Conservation (phyloP, 371 early-diverging fungal species). For the Mortierella sp. region DNA sequence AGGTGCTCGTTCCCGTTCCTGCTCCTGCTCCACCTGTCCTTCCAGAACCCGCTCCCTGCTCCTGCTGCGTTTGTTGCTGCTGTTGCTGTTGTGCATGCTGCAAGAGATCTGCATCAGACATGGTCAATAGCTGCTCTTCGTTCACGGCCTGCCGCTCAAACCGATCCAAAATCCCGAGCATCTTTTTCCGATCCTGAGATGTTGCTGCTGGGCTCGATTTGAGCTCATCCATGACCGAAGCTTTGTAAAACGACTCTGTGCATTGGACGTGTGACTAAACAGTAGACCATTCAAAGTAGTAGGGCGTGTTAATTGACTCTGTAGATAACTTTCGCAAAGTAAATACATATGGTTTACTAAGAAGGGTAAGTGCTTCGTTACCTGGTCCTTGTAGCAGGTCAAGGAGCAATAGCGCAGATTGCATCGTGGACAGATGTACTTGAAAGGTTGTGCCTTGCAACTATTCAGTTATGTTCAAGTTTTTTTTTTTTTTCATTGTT, state of each 20-base stretch:
- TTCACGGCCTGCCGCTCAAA: conserved; percentile 64
- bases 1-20: background rate
- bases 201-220: conserved; percentile 60
- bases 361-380: conserved; percentile 11
- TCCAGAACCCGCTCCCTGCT: background rate
- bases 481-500: background rate
- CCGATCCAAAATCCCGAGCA: conserved; percentile 67
- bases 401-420: conserved; percentile 79
- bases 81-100: conserved; percentile 20
- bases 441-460: conserved; percentile 67
- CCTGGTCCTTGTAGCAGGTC: conserved; percentile 74
- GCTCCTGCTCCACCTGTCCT: background rate
- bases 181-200: conserved; percentile 62
- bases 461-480: conserved; percentile 46
- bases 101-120: conserved; percentile 36
- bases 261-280: conserved; percentile 62
- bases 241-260: conserved; percentile 78
- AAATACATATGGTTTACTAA: background rate
- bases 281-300: background rate
- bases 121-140: conserved; percentile 33
- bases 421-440: conserved; percentile 81
- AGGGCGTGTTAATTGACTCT: background rate
- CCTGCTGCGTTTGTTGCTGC: background rate
- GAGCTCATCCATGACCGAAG: conserved; percentile 72
- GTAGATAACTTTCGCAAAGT: conserved; percentile 47